Percentiles rank a stretch among this genome's conserved stretches.
Evolutionary conservation across 176 grass and related monocot genomes (phyloP).

Genomic region (Eremochloa ophiuroides): DNA sequence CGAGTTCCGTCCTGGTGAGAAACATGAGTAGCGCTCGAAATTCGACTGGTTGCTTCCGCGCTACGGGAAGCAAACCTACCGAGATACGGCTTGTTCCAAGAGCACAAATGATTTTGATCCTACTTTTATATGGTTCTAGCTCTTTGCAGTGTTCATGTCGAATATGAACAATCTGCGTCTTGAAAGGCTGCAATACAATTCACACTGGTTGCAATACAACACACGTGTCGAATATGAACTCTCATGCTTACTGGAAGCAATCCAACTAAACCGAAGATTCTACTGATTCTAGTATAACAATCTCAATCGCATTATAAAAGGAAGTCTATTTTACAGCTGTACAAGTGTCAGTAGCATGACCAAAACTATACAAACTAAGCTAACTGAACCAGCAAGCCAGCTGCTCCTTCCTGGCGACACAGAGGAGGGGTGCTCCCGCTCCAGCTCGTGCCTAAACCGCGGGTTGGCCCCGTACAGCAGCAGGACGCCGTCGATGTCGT

Average conservation of each 20-base stretch:
- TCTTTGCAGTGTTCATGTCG: no score
- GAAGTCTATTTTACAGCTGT: not conserved
- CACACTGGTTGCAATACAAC: no score
- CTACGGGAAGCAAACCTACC: no score
- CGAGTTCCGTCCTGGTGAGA: no score
- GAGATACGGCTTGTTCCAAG: no score
- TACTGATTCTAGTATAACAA: not conserved
- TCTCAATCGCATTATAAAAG: not conserved
- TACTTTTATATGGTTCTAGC: no score
- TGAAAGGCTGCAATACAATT: no score
- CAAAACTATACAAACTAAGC: not conserved
- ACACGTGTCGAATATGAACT: no score
- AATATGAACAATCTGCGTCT: no score
- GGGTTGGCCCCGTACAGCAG: slow-evolving; percentile 71
- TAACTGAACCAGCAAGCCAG: not conserved
- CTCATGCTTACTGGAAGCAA: not conserved
- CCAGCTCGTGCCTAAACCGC: slow-evolving; percentile 16
- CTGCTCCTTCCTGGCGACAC: not conserved
- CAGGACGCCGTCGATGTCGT: slow-evolving; percentile 74
- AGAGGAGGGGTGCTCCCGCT: not conserved
- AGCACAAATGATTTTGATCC: no score
- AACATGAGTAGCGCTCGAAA: no score
- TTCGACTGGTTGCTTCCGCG: no score
- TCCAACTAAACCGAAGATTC: not conserved
- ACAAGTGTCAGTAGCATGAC: slow-evolving; percentile 24